phyloP scores from a whole-genome alignment of 352 stramenopile species.

The Globisporangium takayamanum region DNA sequence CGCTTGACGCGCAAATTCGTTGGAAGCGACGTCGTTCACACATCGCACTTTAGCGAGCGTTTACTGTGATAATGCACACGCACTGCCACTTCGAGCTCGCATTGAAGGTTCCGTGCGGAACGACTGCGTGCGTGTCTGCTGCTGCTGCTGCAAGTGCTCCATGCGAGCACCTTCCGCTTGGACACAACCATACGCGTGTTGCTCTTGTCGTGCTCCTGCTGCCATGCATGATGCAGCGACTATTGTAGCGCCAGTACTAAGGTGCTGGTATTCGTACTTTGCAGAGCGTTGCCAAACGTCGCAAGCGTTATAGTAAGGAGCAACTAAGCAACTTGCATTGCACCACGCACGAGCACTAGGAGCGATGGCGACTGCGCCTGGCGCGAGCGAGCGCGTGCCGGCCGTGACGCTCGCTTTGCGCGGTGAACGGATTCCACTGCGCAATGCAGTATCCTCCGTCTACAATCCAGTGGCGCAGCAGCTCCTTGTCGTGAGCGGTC shows the following conservation, averaged over 20 bases:
- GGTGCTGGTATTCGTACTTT: too few species aligned
- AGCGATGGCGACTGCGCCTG: not conserved
- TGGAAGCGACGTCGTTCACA: constrained; percentile 5
- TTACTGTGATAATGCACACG: not conserved
- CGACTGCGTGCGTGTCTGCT: not conserved
- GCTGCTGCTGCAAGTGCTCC: too few species aligned
- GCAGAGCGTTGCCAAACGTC: too few species aligned
- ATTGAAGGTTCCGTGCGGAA: too few species aligned
- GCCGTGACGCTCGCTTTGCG: constrained; percentile 39
- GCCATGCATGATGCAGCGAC: too few species aligned
- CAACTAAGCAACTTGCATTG: not conserved
- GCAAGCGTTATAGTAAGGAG: too few species aligned
- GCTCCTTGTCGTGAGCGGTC: constrained; percentile 32
- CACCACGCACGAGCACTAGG: not conserved
- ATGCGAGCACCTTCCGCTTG: too few species aligned
- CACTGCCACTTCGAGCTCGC: not conserved
- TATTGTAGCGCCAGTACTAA: too few species aligned
- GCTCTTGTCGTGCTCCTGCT: too few species aligned
- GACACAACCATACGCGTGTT: too few species aligned
- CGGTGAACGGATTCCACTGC: constrained; percentile 33
- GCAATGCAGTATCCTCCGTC: constrained; percentile 33
- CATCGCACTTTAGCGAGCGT: constrained; percentile 1
- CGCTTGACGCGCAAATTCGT: constrained; percentile 1
- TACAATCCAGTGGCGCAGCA: constrained; percentile 27
- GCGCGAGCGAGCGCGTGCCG: constrained; percentile 3